Evolutionary conservation across 306 rosid species (phyloP).

Genomic region (Citrullus mucosospermus): DNA sequence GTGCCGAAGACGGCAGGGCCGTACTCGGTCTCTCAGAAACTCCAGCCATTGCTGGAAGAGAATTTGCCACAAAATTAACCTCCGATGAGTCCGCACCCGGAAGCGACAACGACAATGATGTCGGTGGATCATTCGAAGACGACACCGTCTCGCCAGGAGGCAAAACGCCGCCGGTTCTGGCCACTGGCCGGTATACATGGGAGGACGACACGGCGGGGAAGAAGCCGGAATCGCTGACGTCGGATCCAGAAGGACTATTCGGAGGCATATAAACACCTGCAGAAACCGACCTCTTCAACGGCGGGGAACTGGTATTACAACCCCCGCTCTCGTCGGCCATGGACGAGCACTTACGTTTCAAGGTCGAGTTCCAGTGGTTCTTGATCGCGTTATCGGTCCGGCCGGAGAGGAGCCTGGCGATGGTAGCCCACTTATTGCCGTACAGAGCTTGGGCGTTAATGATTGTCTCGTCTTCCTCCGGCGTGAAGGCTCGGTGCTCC

Average conservation of each 20-base stretch:
- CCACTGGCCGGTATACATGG: slow-evolving; percentile 49
- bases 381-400: slow-evolving; percentile 96
- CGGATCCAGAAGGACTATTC: slow-evolving; percentile 72
- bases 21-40: not conserved
- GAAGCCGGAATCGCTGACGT: slow-evolving; percentile 59
- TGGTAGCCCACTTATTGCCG: slow-evolving; percentile 97
- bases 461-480: slow-evolving; percentile 83
- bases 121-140: slow-evolving; percentile 57
- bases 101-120: slow-evolving; percentile 65
- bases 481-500: slow-evolving; percentile 71
- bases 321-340: slow-evolving; percentile 14
- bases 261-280: slow-evolving; percentile 13
- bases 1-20: not conserved
- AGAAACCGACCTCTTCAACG: slow-evolving; percentile 44
- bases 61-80: slow-evolving; percentile 16
- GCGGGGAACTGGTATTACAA: slow-evolving; percentile 16
- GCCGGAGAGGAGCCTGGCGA: slow-evolving; percentile 73
- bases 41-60: not conserved
- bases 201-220: slow-evolving; percentile 29
- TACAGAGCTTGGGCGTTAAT: slow-evolving; percentile 78
- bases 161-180: slow-evolving; percentile 43
- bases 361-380: slow-evolving; percentile 95
- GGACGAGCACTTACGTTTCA: slow-evolving; percentile 67
- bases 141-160: slow-evolving; percentile 60
- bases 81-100: slow-evolving; percentile 63